Conservation (phyloP, 2,329 filamentous ascomycete species). For the Epichloe gansuensis region DNA sequence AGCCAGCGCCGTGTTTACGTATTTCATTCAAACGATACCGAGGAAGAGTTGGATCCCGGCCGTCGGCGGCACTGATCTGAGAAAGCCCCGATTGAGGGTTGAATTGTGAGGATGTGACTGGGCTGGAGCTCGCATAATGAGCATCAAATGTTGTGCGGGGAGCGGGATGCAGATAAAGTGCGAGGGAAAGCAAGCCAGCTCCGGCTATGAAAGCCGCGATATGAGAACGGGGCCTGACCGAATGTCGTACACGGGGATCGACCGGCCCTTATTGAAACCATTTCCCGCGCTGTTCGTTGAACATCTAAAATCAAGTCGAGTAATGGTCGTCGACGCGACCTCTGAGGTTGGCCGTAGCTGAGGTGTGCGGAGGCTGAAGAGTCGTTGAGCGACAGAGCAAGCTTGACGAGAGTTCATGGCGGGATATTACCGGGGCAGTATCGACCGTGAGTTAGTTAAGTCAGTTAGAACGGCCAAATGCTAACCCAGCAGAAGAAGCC, state of each 20-base stretch:
- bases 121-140: constrained; percentile 2
- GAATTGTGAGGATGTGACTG: background rate
- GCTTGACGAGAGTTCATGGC: constrained; percentile 9
- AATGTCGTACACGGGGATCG: constrained; percentile 2
- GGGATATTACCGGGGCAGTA: background rate
- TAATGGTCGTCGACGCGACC: background rate
- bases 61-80: constrained; percentile 8
- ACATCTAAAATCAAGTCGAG: background rate
- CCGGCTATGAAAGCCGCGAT: constrained; percentile 5
- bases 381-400: constrained; percentile 7
- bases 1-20: constrained; percentile 38
- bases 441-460: background rate
- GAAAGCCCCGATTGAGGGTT: background rate
- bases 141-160: constrained; percentile 6
- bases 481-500: background rate
- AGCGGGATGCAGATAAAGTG: background rate
- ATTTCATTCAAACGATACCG: constrained; percentile 39
- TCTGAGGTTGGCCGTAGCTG: background rate
- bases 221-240: constrained; percentile 4
- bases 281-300: constrained; percentile 1
- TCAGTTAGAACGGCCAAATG: background rate
- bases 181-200: constrained; percentile 5
- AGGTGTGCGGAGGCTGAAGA: constrained; percentile 1
- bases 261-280: background rate
- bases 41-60: constrained; percentile 30